Evolutionary conservation across 2,329 filamentous ascomycete genomes (phyloP).

Genomic region (Xylaria polymorpha): DNA sequence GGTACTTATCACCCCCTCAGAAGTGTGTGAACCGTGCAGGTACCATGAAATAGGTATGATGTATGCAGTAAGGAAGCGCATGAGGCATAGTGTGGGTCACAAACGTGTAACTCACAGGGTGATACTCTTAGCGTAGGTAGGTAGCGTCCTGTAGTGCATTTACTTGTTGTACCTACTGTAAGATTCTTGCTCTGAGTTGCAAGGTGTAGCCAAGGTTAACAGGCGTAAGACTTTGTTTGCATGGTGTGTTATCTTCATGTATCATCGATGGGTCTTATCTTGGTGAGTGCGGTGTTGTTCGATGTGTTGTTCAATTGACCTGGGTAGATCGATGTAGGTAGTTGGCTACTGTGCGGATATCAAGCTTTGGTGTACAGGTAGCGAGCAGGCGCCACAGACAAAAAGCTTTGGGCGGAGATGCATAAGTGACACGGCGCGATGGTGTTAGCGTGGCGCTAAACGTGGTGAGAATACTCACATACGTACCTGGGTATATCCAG

Average conservation of each 20-base stretch:
- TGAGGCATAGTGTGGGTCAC: background rate
- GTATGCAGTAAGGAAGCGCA: too few relatives aligned
- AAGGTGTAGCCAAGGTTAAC: background rate
- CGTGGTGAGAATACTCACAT: background rate
- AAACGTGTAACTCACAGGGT: background rate
- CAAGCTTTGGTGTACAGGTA: background rate
- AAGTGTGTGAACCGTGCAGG: background rate
- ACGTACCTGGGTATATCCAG: background rate
- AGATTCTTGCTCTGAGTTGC: background rate
- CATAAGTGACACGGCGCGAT: slow-evolving; percentile 32
- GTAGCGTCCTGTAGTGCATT: too few relatives aligned
- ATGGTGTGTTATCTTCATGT: slow-evolving; percentile 7
- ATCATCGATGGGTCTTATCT: slow-evolving; percentile 14
- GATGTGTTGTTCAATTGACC: slow-evolving; percentile 25
- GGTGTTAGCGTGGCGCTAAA: slow-evolving; percentile 27
- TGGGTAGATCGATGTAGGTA: slow-evolving; percentile 7
- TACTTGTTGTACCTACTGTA: too few relatives aligned
- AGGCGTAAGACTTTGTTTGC: background rate
- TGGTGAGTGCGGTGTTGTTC: slow-evolving; percentile 5
- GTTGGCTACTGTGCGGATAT: slow-evolving; percentile 24
- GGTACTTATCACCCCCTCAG: background rate
- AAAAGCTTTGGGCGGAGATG: slow-evolving; percentile 29
- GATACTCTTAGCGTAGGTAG: background rate
- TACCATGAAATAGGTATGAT: too few relatives aligned
- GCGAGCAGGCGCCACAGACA: slow-evolving; percentile 18